Conservation (phyloP, 2,329 filamentous ascomycete genomes). For the Trichoderma citrinoviride region DNA sequence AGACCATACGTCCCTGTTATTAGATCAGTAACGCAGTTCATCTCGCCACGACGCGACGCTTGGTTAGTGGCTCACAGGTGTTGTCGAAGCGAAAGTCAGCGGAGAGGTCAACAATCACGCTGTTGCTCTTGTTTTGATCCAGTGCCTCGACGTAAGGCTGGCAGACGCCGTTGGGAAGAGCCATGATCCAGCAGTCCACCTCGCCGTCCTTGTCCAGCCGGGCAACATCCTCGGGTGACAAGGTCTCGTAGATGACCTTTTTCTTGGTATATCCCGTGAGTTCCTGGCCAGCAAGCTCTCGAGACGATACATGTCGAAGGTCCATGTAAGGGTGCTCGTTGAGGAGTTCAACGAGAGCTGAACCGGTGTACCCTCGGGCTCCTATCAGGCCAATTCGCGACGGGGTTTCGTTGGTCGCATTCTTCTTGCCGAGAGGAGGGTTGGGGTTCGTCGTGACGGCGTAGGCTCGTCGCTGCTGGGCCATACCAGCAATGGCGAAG, state of each 20-base stretch:
- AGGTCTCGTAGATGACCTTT: conserved; percentile 87
- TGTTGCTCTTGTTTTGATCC: conserved; percentile 61
- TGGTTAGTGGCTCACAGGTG: conserved; percentile 42
- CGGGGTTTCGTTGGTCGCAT: conserved; percentile 75
- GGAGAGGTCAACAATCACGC: conserved; percentile 88
- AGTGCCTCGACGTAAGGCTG: conserved; percentile 91
- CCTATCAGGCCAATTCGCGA: conserved; percentile 84
- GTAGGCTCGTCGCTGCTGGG: conserved; percentile 12
- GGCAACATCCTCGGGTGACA: conserved; percentile 80
- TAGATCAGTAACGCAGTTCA: too few relatives aligned
- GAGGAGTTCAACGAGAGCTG: conserved; percentile 82
- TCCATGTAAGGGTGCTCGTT: conserved; percentile 89
- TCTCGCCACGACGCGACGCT: too few relatives aligned
- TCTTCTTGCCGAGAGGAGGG: conserved; percentile 76
- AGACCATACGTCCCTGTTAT: conserved; percentile 62
- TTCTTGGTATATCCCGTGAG: conserved; percentile 88
- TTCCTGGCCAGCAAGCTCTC: conserved; percentile 83
- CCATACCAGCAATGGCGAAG: too few relatives aligned
- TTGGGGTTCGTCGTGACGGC: conserved; percentile 58
- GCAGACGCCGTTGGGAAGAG: conserved; percentile 91
- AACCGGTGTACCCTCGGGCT: conserved; percentile 89
- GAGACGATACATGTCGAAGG: conserved; percentile 85
- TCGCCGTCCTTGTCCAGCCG: conserved; percentile 92
- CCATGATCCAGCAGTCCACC: conserved; percentile 98
- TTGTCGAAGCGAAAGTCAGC: conserved; percentile 91